These are phyloP conservation scores for Colletotrichum euphorbiae DNA, from an alignment of 2,329 filamentous ascomycete genomes.

Conservation along the genomic window DNA sequence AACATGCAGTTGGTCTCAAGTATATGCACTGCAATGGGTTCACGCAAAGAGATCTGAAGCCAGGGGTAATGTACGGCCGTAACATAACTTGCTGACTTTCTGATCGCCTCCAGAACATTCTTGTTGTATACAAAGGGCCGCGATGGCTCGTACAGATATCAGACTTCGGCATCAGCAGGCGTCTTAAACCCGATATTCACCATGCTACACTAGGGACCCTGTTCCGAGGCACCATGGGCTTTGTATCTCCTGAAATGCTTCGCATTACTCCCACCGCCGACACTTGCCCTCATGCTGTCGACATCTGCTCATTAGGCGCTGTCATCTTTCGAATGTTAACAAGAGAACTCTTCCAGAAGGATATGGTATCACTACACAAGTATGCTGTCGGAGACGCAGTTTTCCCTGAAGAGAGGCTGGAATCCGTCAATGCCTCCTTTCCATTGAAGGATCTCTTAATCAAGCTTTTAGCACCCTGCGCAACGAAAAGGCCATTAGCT, in stretches of 20 bases:
- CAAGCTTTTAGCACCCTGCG: no score
- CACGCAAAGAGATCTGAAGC: slow-evolving; percentile 5
- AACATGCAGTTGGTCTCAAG: background rate
- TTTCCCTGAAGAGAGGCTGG: no score
- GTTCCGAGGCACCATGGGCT: background rate
- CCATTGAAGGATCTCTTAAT: no score
- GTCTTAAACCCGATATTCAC: background rate
- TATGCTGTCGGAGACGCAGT: background rate
- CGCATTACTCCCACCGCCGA: background rate
- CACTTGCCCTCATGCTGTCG: background rate
- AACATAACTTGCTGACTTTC: no score
- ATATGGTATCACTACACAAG: background rate
- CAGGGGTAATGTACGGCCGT: background rate
- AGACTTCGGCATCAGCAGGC: slow-evolving; percentile 6
- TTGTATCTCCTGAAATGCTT: slow-evolving; percentile 1
- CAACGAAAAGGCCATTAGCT: no score
- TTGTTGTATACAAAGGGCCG: background rate
- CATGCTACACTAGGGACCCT: background rate
- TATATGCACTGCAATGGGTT: background rate
- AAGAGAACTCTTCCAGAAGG: background rate
- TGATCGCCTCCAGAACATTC: background rate
- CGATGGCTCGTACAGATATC: slow-evolving; percentile 13
- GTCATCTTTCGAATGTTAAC: slow-evolving; percentile 1
- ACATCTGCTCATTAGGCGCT: background rate
- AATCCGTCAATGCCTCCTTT: no score